Evolutionary conservation across 345 rosid species (phyloP).

Genomic region (Aquilaria malaccensis): DNA sequence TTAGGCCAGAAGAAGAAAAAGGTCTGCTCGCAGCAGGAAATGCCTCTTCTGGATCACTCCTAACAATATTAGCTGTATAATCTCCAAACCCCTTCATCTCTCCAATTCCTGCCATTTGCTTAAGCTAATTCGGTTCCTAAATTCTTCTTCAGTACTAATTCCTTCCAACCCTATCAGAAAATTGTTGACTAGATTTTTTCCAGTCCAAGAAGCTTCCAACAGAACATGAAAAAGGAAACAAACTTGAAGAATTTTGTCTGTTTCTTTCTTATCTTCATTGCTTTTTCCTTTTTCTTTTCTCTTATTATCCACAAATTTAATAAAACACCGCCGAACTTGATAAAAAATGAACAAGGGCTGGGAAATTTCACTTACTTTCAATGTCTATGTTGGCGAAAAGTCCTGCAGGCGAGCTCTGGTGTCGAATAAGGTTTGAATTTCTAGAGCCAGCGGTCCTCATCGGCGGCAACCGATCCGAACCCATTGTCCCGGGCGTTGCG

Average conservation of each 20-base stretch:
- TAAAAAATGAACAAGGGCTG: slow-evolving; percentile 3
- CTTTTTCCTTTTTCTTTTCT: too few relatives aligned
- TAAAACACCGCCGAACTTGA: too few relatives aligned
- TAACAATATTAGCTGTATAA: slow-evolving; percentile 31
- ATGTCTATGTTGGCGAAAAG: slow-evolving; percentile 58
- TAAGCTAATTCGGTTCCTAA: not conserved
- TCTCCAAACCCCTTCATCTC: slow-evolving; percentile 57
- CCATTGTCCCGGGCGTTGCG: slow-evolving; percentile 19
- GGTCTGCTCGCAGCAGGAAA: slow-evolving; percentile 38
- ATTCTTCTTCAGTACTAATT: too few relatives aligned
- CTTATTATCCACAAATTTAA: too few relatives aligned
- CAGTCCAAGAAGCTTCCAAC: too few relatives aligned
- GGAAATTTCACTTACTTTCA: slow-evolving; percentile 37
- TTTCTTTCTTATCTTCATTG: not conserved
- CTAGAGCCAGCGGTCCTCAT: slow-evolving; percentile 28
- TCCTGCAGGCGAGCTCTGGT: slow-evolving; percentile 94
- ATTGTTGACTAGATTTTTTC: too few relatives aligned
- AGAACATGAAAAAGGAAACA: too few relatives aligned
- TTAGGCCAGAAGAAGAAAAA: slow-evolving; percentile 25
- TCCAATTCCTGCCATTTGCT: slow-evolving; percentile 37
- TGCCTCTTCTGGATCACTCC: slow-evolving; percentile 24
- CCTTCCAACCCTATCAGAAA: too few relatives aligned
- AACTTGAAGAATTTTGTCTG: not conserved
- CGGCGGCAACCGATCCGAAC: slow-evolving; percentile 24
- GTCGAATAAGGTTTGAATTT: slow-evolving; percentile 56